Evolutionary conservation across 257 asterid genomes (phyloP), one percentile per base, ranked within the genome.

Genomic region (Solanum bukasovii): DNA sequence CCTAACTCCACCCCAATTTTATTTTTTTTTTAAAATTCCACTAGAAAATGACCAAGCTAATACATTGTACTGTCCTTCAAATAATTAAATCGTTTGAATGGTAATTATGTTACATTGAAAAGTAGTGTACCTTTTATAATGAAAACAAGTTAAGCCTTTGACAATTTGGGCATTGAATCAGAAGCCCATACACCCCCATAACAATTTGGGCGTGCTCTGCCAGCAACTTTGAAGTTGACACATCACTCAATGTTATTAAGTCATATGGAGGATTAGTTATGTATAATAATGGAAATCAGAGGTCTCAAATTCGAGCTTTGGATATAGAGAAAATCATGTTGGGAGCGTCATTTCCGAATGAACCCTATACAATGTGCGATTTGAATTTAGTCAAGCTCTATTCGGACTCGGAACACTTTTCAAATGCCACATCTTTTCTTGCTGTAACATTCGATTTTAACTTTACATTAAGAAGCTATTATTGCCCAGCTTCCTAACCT

Each of bases 101-200:
- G 42, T 27, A 46, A 7, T 44, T 46, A 81, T 18, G 68, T 29
- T 27, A 81, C 20, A 81, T 46, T 29, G 59, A 81, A 81, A 81
- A 27, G 68, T 16, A 18, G 40, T 9, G 68, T 49, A 81, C 70
- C 68, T 46, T 44, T 81, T 29, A 5, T 29, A 81, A 29, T 81
- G 29, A 46, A 81, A 81, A 81, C 68, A 46, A 81, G 85, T 18
- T 35, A 46, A 81, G 42, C 85, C 29, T 81, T 46, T 81, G 42
- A 81, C 42, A 81, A 81, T 16, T 46, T 29, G 85, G 85, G 85
- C 68, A 81, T 37, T 35, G 31, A 13, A 13, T 77, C 84, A 74
- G 82, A 74, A 74, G 31, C 83, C 83, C 83, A 74, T 74, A 74
- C 82, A 20, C 46, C 77, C 11, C 38, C 77, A 44, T 44, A 44